phyloP scores from a whole-genome alignment of 2,329 filamentous ascomycete genomes.

The Penicillium sp. region DNA sequence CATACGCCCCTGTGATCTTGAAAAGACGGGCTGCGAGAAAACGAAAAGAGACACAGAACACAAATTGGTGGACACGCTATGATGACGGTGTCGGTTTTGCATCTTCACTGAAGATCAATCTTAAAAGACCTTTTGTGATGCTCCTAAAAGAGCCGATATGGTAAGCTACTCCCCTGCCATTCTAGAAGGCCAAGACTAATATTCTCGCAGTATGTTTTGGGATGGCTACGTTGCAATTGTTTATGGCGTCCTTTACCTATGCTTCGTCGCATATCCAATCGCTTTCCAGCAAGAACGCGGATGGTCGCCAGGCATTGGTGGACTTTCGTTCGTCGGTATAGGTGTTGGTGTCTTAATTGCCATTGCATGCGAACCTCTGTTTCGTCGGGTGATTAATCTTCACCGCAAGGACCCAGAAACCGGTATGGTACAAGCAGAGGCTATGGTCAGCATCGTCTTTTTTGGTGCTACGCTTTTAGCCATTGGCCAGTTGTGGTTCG shows the following conservation, averaged over 20 bases:
- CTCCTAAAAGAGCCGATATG: conserved; percentile 75
- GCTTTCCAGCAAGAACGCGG: conserved; percentile 67
- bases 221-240: conserved; percentile 63
- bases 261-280: conserved; percentile 81
- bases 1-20: conserved; percentile 65
- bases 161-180: conserved; percentile 36
- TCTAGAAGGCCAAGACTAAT: not conserved
- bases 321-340: conserved; percentile 69
- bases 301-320: conserved; percentile 64
- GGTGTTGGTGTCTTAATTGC: conserved; percentile 48
- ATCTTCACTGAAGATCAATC: conserved; percentile 61
- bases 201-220: conserved; percentile 57
- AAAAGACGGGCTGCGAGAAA: conserved; percentile 56
- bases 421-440: conserved; percentile 65
- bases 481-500: conserved; percentile 72
- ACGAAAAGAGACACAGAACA: conserved; percentile 61
- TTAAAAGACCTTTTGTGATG: conserved; percentile 69
- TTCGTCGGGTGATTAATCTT: conserved; percentile 66
- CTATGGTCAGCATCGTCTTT: conserved; percentile 68
- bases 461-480: conserved; percentile 68
- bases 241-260: conserved; percentile 78
- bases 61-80: conserved; percentile 69
- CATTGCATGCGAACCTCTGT: conserved; percentile 55
- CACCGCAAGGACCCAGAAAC: conserved; percentile 68
- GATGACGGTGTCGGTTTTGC: conserved; percentile 60